Evolutionary conservation across 352 stramenopile genomes (phyloP), one percentile per base, ranked within the genome.

Genomic region (Pythium plurisporium): DNA sequence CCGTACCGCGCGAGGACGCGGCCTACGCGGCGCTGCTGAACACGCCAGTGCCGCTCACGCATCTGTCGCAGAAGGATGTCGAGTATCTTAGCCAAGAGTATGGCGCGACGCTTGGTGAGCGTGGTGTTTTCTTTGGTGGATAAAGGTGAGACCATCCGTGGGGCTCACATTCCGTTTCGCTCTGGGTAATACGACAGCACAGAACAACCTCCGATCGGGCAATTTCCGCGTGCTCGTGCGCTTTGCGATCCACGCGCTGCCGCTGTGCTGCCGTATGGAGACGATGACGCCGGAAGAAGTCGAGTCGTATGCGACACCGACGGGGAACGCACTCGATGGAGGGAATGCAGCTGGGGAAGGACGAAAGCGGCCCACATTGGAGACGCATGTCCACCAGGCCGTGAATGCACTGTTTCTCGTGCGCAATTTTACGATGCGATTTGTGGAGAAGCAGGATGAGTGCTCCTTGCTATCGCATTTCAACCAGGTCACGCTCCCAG

Each of bases 161-260:
- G 14, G n/a, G 29, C 55, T 19, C 10, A 23, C 41, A 6, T 48
- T 34, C 30, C 34, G n/a, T 15, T 53, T 12, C 27, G 23, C 1
- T 8, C 10, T 34, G 12, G n/a, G n/a, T n/a, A n/a, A n/a, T n/a
- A n/a, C n/a, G n/a, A n/a, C 26, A 92, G 82, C 67, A 9, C 67
- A 75, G 40, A 91, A 93, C 67, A 93, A 69, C 42, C 59, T 87
- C 26, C 55, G 58, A 19, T 90, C 79, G 0, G 79, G 83, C 34
- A 93, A 93, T 63, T 93, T 91, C 51, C 75, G 77, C 27, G 79
- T 91, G 44, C 59, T 93, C 58, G 55, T 90, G 50, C 83, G 79
- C 20, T 74, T 68, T 41, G 70, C 74, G 51, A 76, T 86, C 33
- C 74, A 87, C 25, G 22, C 54, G 49, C 64, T 90, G 55, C 72